phyloP scores from a whole-genome alignment of 2,329 filamentous ascomycete genomes.

The Alternaria conjuncta region DNA sequence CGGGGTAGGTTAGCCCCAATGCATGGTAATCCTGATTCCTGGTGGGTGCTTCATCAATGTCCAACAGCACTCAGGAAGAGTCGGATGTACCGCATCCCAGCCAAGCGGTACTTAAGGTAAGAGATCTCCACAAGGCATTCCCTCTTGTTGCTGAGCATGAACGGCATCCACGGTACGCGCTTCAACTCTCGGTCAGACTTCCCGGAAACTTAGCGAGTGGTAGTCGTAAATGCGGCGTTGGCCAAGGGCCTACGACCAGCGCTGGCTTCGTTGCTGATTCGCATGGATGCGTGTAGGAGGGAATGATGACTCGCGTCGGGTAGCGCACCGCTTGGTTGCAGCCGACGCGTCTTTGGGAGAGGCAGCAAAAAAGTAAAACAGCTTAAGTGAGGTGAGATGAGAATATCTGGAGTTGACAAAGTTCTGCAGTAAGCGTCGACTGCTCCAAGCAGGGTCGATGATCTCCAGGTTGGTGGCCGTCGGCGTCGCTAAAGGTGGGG shows the following conservation, averaged over 20 bases:
- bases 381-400: background rate
- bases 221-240: background rate
- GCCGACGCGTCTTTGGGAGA: background rate
- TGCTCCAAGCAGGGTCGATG: background rate
- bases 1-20: slow-evolving; percentile 3
- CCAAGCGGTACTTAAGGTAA: background rate
- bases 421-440: background rate
- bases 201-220: background rate
- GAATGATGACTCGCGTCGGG: background rate
- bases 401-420: background rate
- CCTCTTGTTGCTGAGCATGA: background rate
- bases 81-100: background rate
- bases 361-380: background rate
- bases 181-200: background rate
- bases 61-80: background rate
- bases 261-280: background rate
- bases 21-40: slow-evolving; percentile 12
- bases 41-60: slow-evolving; percentile 1
- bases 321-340: background rate
- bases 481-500: background rate
- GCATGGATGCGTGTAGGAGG: background rate
- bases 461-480: background rate
- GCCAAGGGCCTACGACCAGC: background rate
- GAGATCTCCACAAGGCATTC: background rate
- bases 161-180: background rate